These are phyloP conservation scores for Fennellomyces sp. DNA, from an alignment of 371 early-diverging fungal genomes.

Conservation along the genomic window DNA sequence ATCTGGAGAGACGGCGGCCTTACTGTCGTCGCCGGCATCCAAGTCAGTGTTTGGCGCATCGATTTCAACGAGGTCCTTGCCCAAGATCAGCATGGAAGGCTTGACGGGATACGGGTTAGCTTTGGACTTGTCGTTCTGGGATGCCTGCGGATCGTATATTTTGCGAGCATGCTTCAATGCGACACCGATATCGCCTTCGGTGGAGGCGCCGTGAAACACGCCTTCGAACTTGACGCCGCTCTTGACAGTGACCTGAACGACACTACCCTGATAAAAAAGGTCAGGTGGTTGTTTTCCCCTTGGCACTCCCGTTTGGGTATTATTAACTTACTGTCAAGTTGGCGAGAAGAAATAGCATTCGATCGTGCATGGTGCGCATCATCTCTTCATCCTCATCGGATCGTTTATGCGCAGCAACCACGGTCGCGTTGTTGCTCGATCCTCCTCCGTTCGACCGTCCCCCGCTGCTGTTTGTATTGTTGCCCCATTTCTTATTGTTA, in stretches of 20 bases:
- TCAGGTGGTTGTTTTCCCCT: not conserved
- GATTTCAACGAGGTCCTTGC: constrained; percentile 74
- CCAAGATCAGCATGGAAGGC: constrained; percentile 64
- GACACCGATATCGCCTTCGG: constrained; percentile 79
- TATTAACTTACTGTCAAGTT: constrained; percentile 67
- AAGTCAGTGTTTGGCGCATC: constrained; percentile 62
- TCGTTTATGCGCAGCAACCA: constrained; percentile 4
- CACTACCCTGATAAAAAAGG: constrained; percentile 64
- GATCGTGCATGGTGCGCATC: constrained; percentile 66
- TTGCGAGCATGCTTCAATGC: constrained; percentile 69
- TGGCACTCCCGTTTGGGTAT: not conserved
- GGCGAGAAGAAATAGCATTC: constrained; percentile 74
- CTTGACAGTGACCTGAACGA: constrained; percentile 69
- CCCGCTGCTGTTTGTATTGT: constrained; percentile 2
- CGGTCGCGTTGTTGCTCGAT: constrained; percentile 16
- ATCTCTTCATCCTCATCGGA: constrained; percentile 26
- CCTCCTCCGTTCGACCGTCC: constrained; percentile 11
- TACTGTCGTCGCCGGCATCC: constrained; percentile 51
- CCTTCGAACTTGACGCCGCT: constrained; percentile 77
- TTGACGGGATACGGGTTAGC: constrained; percentile 49
- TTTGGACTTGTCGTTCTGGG: constrained; percentile 37
- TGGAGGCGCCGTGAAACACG: constrained; percentile 74
- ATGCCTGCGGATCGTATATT: constrained; percentile 30
- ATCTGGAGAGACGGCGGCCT: too few relatives aligned
- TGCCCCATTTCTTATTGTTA: constrained; percentile 39